These are phyloP conservation scores for Populus simonii DNA, from an alignment of 345 rosid genomes.

Conservation along the genomic window DNA sequence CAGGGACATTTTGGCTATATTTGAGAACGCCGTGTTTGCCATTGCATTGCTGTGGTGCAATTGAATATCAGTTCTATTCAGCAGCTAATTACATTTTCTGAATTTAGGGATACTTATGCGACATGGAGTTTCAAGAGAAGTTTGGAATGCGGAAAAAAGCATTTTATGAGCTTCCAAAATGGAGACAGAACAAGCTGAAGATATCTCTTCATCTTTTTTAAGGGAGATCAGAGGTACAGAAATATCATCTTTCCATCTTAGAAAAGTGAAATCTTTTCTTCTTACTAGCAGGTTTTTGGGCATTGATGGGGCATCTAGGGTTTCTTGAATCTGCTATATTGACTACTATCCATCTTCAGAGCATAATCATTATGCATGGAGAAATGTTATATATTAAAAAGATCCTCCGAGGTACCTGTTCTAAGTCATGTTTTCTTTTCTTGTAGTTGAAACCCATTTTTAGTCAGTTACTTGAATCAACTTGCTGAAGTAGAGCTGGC, in stretches of 20 bases:
- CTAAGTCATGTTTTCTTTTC: too few species aligned
- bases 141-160: constrained; percentile 42
- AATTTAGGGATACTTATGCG: constrained; percentile 52
- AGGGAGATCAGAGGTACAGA: not conserved
- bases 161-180: constrained; percentile 61
- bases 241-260: not conserved
- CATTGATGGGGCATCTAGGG: not conserved
- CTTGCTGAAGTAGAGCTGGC: too few species aligned
- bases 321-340: not conserved
- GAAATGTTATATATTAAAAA: too few species aligned
- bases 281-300: not conserved
- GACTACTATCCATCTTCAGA: too few species aligned
- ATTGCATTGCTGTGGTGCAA: too few species aligned
- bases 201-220: constrained; percentile 55
- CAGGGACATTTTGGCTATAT: too few species aligned
- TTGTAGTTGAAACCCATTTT: too few species aligned
- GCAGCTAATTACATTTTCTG: not conserved
- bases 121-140: constrained; percentile 53
- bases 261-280: not conserved
- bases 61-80: not conserved
- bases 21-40: too few species aligned
- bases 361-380: too few species aligned
- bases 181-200: constrained; percentile 77
- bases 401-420: too few species aligned
- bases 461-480: too few species aligned